These are phyloP conservation scores for Hygrocybe punicea DNA, from an alignment of 768 basidiomycete species.

Conservation along the genomic window DNA sequence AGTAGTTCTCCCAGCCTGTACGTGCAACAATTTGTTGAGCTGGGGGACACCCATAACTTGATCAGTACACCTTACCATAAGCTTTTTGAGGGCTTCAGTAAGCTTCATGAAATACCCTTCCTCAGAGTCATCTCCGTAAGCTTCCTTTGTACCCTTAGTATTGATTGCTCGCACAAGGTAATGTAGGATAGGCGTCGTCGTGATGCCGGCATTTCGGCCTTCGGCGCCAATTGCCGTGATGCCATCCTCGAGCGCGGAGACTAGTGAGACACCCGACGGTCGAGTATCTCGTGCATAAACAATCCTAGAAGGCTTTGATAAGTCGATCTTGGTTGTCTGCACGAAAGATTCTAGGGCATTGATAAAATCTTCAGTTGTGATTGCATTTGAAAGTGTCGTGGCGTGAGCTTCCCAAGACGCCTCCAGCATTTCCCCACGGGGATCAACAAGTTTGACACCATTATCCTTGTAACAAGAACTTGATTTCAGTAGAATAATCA, in stretches of 20 bases:
- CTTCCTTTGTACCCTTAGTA: conserved; percentile 72
- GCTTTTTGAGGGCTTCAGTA: conserved; percentile 74
- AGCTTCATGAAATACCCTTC: conserved; percentile 85
- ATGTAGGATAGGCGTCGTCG: conserved; percentile 93
- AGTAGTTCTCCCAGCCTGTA: conserved; percentile 56
- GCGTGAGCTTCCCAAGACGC: conserved; percentile 88
- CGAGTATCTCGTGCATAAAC: conserved; percentile 94
- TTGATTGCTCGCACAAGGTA: conserved; percentile 91
- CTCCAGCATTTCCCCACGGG: conserved; percentile 96
- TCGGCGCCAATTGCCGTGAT: conserved; percentile 69
- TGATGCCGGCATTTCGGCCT: conserved; percentile 72
- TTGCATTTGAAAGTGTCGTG: conserved; percentile 80
- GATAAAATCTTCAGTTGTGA: conserved; percentile 70
- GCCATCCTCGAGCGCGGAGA: conserved; percentile 78
- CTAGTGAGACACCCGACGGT: conserved; percentile 74
- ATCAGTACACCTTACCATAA: conserved; percentile 61
- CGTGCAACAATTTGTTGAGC: not conserved
- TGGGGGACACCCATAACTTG: not conserved
- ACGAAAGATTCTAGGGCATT: conserved; percentile 60
- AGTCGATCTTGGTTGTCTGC: conserved; percentile 64
- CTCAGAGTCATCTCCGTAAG: conserved; percentile 76
- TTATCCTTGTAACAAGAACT: conserved; percentile 70
- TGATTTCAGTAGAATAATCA: conserved; percentile 2
- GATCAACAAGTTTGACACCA: conserved; percentile 97
- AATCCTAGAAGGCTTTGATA: conserved; percentile 73